Evolutionary conservation across 1,139 yeast species (phyloP).

Genomic region (Sugiyamaella pinicola): DNA sequence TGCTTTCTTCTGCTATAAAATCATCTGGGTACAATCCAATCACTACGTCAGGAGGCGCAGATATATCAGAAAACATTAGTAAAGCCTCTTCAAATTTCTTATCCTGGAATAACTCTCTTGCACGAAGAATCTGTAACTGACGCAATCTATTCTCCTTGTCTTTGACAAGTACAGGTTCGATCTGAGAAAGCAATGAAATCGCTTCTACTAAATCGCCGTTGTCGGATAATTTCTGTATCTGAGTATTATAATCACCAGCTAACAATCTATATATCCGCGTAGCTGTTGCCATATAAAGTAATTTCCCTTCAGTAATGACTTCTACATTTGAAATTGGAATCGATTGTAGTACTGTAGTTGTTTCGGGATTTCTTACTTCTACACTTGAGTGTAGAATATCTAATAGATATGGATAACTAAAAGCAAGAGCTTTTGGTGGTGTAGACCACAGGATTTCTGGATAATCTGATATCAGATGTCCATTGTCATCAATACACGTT

Average conservation of each 20-base stretch:
- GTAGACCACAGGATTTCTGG: slow-evolving; percentile 31
- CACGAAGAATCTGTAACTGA: slow-evolving; percentile 50
- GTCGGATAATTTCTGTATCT: slow-evolving; percentile 37
- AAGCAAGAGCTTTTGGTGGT: slow-evolving; percentile 37
- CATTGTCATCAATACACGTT: slow-evolving; percentile 31
- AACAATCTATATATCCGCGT: slow-evolving; percentile 36
- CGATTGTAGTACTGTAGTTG: slow-evolving; percentile 35
- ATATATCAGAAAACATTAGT: slow-evolving; percentile 51
- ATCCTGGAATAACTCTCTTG: slow-evolving; percentile 42
- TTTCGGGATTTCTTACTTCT: slow-evolving; percentile 40
- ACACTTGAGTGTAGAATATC: slow-evolving; percentile 33
- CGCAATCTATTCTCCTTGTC: slow-evolving; percentile 46
- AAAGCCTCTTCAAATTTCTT: slow-evolving; percentile 47
- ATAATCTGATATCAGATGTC: slow-evolving; percentile 28
- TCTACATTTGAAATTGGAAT: slow-evolving; percentile 32
- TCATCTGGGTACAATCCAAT: slow-evolving; percentile 49
- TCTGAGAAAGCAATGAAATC: slow-evolving; percentile 46
- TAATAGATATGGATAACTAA: slow-evolving; percentile 41
- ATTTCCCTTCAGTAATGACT: slow-evolving; percentile 29
- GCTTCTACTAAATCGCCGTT: slow-evolving; percentile 45
- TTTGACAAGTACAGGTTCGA: slow-evolving; percentile 41
- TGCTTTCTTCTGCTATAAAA: slow-evolving; percentile 26
- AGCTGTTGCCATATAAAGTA: slow-evolving; percentile 35
- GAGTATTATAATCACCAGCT: slow-evolving; percentile 37
- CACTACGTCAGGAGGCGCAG: slow-evolving; percentile 60